These are phyloP conservation scores for Glaciozyma martinii DNA, from an alignment of 768 basidiomycete species.

Conservation along the genomic window DNA sequence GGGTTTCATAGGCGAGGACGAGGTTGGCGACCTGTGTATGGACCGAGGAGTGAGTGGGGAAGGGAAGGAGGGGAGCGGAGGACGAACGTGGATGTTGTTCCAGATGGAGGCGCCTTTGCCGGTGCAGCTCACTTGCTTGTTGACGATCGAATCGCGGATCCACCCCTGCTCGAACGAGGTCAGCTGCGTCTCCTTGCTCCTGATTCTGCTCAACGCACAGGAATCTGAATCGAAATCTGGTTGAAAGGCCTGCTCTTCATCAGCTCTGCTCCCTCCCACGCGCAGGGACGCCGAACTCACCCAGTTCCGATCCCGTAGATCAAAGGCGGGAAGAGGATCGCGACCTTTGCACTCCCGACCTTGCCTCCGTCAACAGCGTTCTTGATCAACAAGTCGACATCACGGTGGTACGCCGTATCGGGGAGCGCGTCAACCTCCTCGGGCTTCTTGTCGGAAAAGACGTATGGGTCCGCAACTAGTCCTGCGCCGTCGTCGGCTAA, in stretches of 20 bases:
- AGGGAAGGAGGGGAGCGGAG: background rate
- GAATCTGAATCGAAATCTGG: conserved; percentile 18
- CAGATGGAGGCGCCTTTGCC: background rate
- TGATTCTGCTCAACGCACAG: background rate
- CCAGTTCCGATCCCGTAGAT: conserved; percentile 27
- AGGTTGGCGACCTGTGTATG: background rate
- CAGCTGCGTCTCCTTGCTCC: background rate
- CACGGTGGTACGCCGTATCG: conserved; percentile 21
- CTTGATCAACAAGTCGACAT: conserved; percentile 25
- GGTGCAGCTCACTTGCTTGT: background rate
- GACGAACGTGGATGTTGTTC: conserved; percentile 25
- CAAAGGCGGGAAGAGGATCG: conserved; percentile 17
- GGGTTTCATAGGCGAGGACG: conserved; percentile 1
- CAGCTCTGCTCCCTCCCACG: background rate
- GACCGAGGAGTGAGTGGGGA: background rate
- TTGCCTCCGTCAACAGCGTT: conserved; percentile 13
- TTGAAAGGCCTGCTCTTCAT: conserved; percentile 21
- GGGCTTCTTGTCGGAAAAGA: conserved; percentile 18
- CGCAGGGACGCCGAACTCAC: background rate
- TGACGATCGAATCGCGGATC: conserved; percentile 3
- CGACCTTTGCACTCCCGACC: conserved; percentile 18
- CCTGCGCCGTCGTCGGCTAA: background rate
- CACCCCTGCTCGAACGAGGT: background rate
- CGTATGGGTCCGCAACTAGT: conserved; percentile 6
- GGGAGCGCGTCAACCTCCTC: conserved; percentile 16